Evolutionary conservation across 1,284 basidiomycete genomes (phyloP), one percentile per base, ranked within the genome.

Genomic region (Rhodotorula mucilaginosa): DNA sequence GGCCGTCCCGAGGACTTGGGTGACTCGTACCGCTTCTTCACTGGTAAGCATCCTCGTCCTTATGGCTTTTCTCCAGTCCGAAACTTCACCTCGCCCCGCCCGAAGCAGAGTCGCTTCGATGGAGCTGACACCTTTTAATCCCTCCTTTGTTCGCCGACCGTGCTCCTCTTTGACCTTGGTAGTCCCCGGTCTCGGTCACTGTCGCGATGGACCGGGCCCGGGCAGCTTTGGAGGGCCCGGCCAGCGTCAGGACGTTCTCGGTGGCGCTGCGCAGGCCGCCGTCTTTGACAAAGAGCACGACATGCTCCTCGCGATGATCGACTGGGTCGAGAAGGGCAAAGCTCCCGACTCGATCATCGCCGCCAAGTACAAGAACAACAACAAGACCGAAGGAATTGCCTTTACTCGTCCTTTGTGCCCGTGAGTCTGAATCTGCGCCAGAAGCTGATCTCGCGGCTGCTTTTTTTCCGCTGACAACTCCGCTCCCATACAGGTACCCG

Each of bases 311-410:
- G 68, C 75, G 16, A 29, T 73, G n/a, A 63, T 74, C n/a, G 66
- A 72, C n/a, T 76, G 75, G 75, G 59, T 67, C n/a, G 75, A 76
- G 61, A 66, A 74, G 18, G 75, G 71, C 48, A 54, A 54, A 23
- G 70, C 69, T 7, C 75, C 75, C 13, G 56, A 70, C 6, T 19
- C 26, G 26, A 21, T 76, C 65, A 67, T 76, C 26, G 65, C 60
- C 2, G 56, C 58, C 46, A 60, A 65, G 26, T 76, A 72, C 67
- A 47, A 51, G 57, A 26, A 61, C 54, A 54, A 59, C 48, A 47
- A 74, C 56, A 61, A 47, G 34, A 21, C 46, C 2, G n/a, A 58
- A 12, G 72, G 72, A 1, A 26, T 67, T 26, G 34, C 46, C 19
- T 71, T 71, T 46, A 57, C 64, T 54, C 51, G 72, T 12, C 68